Conservation (phyloP, 176 grass and related monocot species). For the Zoysia pacifica region DNA sequence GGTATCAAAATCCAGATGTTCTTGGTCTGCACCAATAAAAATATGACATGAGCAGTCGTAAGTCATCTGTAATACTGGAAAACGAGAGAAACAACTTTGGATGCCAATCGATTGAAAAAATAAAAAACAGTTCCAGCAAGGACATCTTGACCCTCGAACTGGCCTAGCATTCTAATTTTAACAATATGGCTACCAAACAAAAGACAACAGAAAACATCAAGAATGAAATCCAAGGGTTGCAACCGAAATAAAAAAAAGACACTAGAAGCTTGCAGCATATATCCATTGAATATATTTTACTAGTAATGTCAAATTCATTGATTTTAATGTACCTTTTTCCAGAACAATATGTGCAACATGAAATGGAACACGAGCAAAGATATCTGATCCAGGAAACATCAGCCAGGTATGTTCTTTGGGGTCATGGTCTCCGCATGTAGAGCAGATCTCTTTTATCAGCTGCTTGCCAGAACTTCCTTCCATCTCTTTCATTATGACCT, state of each 20-base stretch:
- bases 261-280: neutral
- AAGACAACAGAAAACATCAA: no score
- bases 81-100: neutral
- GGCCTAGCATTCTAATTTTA: neutral
- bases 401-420: no score
- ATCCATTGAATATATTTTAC: no score
- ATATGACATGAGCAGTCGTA: neutral
- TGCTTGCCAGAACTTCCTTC: no score
- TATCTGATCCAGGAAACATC: constrained; percentile 83
- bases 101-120: no score
- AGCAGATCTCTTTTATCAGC: no score
- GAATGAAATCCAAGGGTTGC: no score
- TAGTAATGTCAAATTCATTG: no score
- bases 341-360: constrained; percentile 73
- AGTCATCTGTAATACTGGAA: neutral
- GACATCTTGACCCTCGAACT: neutral
- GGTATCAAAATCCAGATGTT: constrained; percentile 64
- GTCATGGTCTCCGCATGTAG: no score
- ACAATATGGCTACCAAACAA: neutral
- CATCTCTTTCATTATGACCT: no score
- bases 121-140: neutral
- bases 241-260: neutral
- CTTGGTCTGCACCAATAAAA: constrained; percentile 60
- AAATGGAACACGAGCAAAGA: constrained; percentile 78
- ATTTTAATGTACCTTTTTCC: constrained; percentile 57